Base-by-base conservation (phyloP, 1,284 basidiomycete species). In the Golubevia pallescens region DNA sequence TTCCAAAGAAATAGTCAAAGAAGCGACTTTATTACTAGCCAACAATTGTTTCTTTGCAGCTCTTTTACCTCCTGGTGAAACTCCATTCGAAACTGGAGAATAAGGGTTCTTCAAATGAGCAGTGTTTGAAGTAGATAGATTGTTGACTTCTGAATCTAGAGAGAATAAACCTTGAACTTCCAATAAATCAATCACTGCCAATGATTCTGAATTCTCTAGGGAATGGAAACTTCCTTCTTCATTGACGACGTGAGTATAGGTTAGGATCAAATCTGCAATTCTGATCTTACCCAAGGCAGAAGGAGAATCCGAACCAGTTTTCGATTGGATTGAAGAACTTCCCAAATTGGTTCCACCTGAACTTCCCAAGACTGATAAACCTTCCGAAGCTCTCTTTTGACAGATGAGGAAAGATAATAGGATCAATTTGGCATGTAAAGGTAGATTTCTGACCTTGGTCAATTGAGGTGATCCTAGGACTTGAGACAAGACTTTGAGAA, bases 101-200 rank as follows among this genome's bases (percentile, higher is more conserved):
- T n/a, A 10, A n/a, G 34, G 23, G 32, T 56, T 20, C 34, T 60
- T 59, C 58, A 28, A 19, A 19, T 62, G 19, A 32, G 52, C 54
- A 23, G 51, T 38, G 51, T 51, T 38, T 3, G 62, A 51, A 53
- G 64, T 63, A 4, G 67, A 52, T 5, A 48, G 60, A 3, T 55
- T 19, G 1, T 67, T 76, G 20, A 65, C 65, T 21, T 75, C 75
- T 19, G 66, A 58, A 14, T 67, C 66, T 56, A 81, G 68, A 5
- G 68, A 68, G 1, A 82, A 57, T 21, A 84, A 66, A 16, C 78
- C 78, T 57, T 84, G 77, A 19, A 80, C 79, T 58, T 83, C 81
- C 42, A 85, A 70, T 60, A 72, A 67, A 53, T 84, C 80, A 23
- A 84, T 70, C 6, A 85, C 78, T 24, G 79, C 78, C 8, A 85